Conservation (phyloP, 1,284 basidiomycete genomes). For the Ustilago cynodontis region DNA sequence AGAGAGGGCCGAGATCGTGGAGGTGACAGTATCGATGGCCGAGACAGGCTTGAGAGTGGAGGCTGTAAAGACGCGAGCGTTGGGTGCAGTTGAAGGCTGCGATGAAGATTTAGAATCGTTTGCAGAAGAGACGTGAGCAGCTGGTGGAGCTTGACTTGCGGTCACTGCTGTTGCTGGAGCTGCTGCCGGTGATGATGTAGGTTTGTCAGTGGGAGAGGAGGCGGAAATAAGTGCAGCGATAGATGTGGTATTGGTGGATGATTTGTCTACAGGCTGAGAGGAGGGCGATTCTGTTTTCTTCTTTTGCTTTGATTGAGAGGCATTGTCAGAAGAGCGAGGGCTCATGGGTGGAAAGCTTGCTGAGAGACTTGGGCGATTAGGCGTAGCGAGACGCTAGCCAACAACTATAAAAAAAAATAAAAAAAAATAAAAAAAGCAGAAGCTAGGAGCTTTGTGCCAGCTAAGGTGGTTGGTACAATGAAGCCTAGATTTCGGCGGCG, state of each 20-base stretch:
- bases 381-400: background rate
- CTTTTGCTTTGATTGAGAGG: conserved; percentile 34
- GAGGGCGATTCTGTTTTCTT: conserved; percentile 23
- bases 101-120: background rate
- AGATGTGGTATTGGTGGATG: conserved; percentile 2
- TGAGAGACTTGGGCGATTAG: background rate
- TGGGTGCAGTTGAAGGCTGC: background rate
- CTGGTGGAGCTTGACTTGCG: background rate
- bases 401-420: background rate
- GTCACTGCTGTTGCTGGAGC: background rate
- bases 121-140: background rate
- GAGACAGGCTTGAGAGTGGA: conserved; percentile 38
- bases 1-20: conserved; percentile 45
- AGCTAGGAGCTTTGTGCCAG: background rate
- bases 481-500: too few species aligned
- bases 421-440: background rate
- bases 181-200: conserved; percentile 5
- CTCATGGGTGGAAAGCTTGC: conserved; percentile 25
- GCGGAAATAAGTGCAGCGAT: background rate
- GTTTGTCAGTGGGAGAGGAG: background rate
- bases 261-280: conserved; percentile 1
- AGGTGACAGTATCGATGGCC: conserved; percentile 38
- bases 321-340: conserved; percentile 41
- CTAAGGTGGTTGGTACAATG: background rate
- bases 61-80: conserved; percentile 30